A percentile compares a stretch with the other conserved stretches of the same genome.
Evolutionary conservation across 78 protist species (phyloP).

Genomic region (Bigelowiella natans): DNA sequence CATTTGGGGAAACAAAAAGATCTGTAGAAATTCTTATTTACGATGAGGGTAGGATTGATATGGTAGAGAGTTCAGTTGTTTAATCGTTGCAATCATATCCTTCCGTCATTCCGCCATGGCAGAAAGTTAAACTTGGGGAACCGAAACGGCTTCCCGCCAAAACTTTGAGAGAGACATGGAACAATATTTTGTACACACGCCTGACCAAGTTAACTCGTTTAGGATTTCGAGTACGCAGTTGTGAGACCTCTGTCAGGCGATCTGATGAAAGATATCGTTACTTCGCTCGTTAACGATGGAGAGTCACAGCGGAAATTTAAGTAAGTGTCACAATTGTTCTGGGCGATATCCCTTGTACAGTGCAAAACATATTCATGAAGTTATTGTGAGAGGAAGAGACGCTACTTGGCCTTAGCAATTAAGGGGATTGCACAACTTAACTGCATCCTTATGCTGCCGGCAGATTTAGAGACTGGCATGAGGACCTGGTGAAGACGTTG

Average conservation of each 20-base stretch:
- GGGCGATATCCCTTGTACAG: not conserved
- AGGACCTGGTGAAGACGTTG: not conserved
- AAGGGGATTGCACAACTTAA: no score
- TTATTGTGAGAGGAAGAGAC: no score
- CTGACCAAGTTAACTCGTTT: not conserved
- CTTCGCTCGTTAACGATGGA: not conserved
- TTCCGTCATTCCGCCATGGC: no score
- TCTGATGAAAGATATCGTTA: not conserved
- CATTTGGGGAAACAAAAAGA: no score
- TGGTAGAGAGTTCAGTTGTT: no score
- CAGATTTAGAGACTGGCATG: not conserved
- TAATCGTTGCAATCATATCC: no score
- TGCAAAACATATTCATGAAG: no score
- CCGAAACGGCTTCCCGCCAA: not conserved
- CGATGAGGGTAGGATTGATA: no score
- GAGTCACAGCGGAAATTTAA: not conserved
- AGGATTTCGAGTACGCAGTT: not conserved
- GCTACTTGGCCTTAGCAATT: no score
- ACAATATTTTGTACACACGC: not conserved
- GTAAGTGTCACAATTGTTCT: not conserved
- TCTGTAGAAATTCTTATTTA: no score
- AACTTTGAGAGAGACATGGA: not conserved
- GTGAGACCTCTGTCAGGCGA: not conserved
- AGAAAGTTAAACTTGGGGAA: no score
- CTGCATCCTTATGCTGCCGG: no score